A percentile compares a stretch with the other conserved stretches of the same genome.
Evolutionary conservation across 1,139 yeast genomes (phyloP).

Genomic region (Arxiozyma bovina): DNA sequence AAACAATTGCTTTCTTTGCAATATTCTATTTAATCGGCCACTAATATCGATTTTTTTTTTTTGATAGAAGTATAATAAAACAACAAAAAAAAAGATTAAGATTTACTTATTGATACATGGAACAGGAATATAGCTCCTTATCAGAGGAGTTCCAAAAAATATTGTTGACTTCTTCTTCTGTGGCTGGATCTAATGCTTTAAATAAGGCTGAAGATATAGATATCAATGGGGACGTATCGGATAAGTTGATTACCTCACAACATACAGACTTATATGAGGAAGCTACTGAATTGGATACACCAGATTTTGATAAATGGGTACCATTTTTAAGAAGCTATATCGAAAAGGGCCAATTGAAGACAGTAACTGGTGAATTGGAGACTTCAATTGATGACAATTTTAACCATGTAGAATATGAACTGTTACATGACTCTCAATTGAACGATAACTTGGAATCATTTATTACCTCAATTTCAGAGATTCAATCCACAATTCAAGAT

Average conservation of each 20-base stretch:
- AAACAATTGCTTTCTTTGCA: too few relatives aligned
- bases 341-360: slow-evolving; percentile 20
- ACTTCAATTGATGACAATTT: slow-evolving; percentile 29
- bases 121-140: slow-evolving; percentile 10
- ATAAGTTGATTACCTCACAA: slow-evolving; percentile 2
- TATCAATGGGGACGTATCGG: slow-evolving; percentile 3
- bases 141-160: slow-evolving; percentile 28
- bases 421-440: slow-evolving; percentile 30
- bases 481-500: slow-evolving; percentile 23
- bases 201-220: slow-evolving; percentile 1
- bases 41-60: too few relatives aligned
- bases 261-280: slow-evolving; percentile 5
- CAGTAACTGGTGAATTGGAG: slow-evolving; percentile 24
- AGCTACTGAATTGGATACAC: slow-evolving; percentile 21
- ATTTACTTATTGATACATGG: not conserved
- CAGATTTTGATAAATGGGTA: slow-evolving; percentile 29
- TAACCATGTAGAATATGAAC: slow-evolving; percentile 27
- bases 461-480: slow-evolving; percentile 24
- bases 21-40: too few relatives aligned
- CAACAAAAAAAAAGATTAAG: not conserved
- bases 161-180: slow-evolving; percentile 17
- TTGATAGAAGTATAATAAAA: not conserved
- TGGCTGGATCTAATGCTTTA: not conserved
- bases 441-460: slow-evolving; percentile 28
- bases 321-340: slow-evolving; percentile 26